These are phyloP conservation scores for Physcomitrellopsis africana DNA, from an alignment of 225 moss, liverwort and hornwort genomes.

Conservation along the genomic window DNA sequence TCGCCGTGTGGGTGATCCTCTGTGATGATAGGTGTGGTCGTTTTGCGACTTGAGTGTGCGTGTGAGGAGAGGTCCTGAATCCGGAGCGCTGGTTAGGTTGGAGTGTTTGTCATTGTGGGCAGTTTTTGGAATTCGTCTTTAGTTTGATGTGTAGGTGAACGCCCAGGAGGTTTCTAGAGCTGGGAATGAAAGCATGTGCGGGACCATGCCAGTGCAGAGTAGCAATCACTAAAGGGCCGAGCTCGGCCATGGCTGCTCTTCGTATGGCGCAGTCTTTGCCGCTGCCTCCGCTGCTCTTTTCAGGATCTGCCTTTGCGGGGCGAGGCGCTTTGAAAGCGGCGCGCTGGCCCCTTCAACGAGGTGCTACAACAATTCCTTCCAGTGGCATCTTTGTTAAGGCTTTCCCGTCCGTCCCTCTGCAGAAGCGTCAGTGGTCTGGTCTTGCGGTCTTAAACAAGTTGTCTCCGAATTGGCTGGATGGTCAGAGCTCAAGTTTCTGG, in stretches of 20 bases:
- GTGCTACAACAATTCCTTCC: slow-evolving; percentile 24
- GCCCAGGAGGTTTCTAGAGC: background rate
- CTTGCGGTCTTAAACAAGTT: slow-evolving; percentile 17
- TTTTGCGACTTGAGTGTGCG: no score
- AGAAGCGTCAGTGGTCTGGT: background rate
- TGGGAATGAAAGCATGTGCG: slow-evolving; percentile 27
- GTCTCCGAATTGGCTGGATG: background rate
- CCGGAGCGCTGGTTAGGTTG: no score
- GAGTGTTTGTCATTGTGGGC: no score
- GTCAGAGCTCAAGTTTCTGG: slow-evolving; percentile 15
- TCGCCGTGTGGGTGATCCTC: no score
- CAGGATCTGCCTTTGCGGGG: background rate
- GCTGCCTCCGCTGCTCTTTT: slow-evolving; percentile 12
- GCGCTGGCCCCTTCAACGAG: slow-evolving; percentile 28
- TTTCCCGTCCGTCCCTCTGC: background rate
- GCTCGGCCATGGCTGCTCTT: slow-evolving; percentile 17
- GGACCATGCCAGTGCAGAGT: slow-evolving; percentile 14
- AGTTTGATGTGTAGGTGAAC: slow-evolving; percentile 7
- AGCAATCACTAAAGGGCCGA: background rate
- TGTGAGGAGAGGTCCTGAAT: no score
- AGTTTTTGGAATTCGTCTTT: no score
- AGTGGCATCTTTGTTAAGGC: slow-evolving; percentile 11
- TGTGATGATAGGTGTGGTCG: no score
- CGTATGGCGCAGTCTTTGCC: slow-evolving; percentile 21
- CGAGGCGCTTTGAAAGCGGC: slow-evolving; percentile 17